A percentile compares a stretch with the other conserved stretches of the same genome.
These are phyloP conservation scores for Leishmania martiniquensis DNA, from an alignment of 208 protist genomes.

Conservation along the genomic window DNA sequence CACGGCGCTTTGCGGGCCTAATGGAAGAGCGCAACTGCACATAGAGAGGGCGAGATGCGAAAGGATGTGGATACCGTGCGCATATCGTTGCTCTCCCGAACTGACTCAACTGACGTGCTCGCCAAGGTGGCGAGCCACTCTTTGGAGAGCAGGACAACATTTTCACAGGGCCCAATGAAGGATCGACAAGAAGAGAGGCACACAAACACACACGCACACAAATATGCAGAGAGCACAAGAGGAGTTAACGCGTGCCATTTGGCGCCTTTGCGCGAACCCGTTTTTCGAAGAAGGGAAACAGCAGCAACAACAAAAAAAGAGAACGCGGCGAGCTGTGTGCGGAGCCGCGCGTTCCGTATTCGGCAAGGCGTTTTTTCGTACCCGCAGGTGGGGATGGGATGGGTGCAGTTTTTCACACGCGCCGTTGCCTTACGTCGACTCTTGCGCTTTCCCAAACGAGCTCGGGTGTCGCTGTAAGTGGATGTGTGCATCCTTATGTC, in stretches of 20 bases:
- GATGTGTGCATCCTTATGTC: too few relatives aligned
- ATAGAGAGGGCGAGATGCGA: background rate
- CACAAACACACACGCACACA: background rate
- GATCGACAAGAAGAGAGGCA: background rate
- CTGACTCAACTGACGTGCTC: background rate
- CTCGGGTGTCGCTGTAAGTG: too few relatives aligned
- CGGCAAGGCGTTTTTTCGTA: background rate
- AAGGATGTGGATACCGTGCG: background rate
- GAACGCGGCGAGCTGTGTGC: background rate
- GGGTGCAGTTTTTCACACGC: too few relatives aligned
- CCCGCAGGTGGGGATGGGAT: background rate
- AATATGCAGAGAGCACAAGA: background rate
- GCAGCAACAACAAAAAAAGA: background rate
- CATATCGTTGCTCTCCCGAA: background rate
- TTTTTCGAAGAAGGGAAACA: background rate
- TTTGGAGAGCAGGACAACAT: background rate
- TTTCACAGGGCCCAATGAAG: background rate
- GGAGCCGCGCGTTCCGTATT: background rate
- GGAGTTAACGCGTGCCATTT: background rate
- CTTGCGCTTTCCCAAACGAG: too few relatives aligned
- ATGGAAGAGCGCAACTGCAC: background rate
- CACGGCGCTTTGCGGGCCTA: too few relatives aligned
- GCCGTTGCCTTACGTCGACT: too few relatives aligned
- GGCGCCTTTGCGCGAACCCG: background rate
- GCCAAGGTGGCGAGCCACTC: background rate